Conservation (phyloP, 1,284 basidiomycete species). For the Agroathelia rolfsii region DNA sequence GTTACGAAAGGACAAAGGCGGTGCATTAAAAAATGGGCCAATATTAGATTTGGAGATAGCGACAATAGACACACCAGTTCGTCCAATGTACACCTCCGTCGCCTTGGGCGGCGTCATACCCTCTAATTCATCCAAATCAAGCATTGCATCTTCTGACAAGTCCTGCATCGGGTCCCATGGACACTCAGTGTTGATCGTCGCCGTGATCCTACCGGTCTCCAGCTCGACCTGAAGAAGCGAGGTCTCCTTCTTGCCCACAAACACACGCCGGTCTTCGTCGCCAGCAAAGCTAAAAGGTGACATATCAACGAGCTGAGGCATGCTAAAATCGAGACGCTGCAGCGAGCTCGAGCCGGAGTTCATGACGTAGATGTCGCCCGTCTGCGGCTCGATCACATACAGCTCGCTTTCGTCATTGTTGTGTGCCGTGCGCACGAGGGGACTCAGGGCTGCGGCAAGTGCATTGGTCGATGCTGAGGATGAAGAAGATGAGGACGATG, state of each 20-base stretch:
- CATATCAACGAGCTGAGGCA: conserved; percentile 81
- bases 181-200: conserved; percentile 67
- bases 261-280: conserved; percentile 58
- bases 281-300: conserved; percentile 75
- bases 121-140: conserved; percentile 62
- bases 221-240: conserved; percentile 73
- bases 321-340: conserved; percentile 76
- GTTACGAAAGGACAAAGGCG: background rate
- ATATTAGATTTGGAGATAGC: background rate
- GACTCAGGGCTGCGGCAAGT: conserved; percentile 49
- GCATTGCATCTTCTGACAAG: conserved; percentile 30
- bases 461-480: conserved; percentile 33
- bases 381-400: conserved; percentile 87
- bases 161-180: conserved; percentile 65
- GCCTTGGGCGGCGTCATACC: conserved; percentile 33
- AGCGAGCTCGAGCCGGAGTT: conserved; percentile 52
- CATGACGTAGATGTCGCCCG: conserved; percentile 82
- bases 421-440: conserved; percentile 65
- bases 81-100: conserved; percentile 68
- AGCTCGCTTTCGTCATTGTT: conserved; percentile 56
- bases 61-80: conserved; percentile 52
- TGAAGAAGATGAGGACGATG: conserved; percentile 76
- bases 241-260: conserved; percentile 81
- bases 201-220: conserved; percentile 74
- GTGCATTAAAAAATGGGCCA: no score